Evolutionary conservation across 2,329 filamentous ascomycete genomes (phyloP), one percentile per base, ranked within the genome.

Genomic region (Orbilia brochopaga): DNA sequence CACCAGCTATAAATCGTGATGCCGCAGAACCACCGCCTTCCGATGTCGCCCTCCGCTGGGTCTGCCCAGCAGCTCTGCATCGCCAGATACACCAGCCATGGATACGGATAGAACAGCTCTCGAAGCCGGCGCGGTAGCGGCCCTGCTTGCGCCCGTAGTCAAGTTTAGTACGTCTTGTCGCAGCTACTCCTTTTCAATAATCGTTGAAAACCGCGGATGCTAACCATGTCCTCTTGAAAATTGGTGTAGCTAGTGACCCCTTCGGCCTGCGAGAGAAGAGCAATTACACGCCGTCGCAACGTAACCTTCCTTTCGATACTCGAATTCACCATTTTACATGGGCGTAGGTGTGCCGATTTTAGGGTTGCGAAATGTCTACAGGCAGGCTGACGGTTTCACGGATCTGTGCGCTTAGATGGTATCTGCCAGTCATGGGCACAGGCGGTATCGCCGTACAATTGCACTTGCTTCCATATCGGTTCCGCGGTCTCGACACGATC

Each of bases 261-360:
- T 70, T 70, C 40, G 59, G 56, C 32, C 54, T 70, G 13, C 53
- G 56, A 40, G 66, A 70, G 46, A 64, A 51, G 54, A 70, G 66
- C 30, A 70, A 70, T 32, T 32, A 60, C 27, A 64, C 54, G n/a
- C 66, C 66, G 15, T 64, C 66, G 2, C 66, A 70, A 42, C 54
- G 59, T 27, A 55, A 63, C 44, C 53, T 70, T 11, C 66, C 66
- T 0, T 60, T 63, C 21, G 54, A 70, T 52, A 70, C 54, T 7
- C 59, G 66, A 21, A 70, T 70, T 15, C 66, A 64, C 21, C 66
- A 70, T 17, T 70, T 70, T 32, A 70, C 66, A 7, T 70, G 66
- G 66, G 66, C 66, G 66, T 70, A 64, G 4, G 65, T 42, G 46
- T 23, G 23, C 35, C 19, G 35, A 24, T 11, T 52, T 8, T 6